A percentile compares a stretch with the other conserved stretches of the same genome.
Conservation (phyloP, 2,329 filamentous ascomycete genomes). For the Laburnicola sp. region DNA sequence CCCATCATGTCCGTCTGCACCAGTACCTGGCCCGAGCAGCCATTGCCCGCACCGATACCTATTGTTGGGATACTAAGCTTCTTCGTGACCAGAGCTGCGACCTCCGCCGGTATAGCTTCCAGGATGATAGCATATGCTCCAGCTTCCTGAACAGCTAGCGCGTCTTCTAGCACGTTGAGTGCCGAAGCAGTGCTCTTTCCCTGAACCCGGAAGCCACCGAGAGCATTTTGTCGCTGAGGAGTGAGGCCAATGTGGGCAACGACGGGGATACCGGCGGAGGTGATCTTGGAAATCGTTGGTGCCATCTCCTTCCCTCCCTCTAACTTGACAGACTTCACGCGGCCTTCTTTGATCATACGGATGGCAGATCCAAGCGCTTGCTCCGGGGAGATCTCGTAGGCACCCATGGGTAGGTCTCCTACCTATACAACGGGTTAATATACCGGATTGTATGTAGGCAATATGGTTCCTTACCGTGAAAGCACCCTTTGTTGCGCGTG, state of each 20-base stretch:
- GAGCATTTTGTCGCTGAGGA: conserved; percentile 86
- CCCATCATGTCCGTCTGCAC: conserved; percentile 96
- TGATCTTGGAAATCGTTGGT: conserved; percentile 81
- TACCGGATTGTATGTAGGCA: background rate
- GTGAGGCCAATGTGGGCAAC: conserved; percentile 93
- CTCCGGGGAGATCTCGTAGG: conserved; percentile 85
- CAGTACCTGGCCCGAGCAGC: conserved; percentile 90
- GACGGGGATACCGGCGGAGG: conserved; percentile 85
- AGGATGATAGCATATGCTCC: conserved; percentile 85
- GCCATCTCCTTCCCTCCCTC: conserved; percentile 92
- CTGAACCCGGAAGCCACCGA: conserved; percentile 94
- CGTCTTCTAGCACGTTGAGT: conserved; percentile 77
- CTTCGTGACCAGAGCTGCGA: conserved; percentile 78
- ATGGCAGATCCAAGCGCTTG: conserved; percentile 87
- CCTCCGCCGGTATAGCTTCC: conserved; percentile 86
- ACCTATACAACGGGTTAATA: conserved; percentile 57
- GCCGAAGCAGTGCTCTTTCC: conserved; percentile 80
- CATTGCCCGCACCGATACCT: conserved; percentile 91
- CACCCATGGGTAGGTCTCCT: conserved; percentile 94
- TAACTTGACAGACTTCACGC: conserved; percentile 85
- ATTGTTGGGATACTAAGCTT: conserved; percentile 87
- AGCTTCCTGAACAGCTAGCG: conserved; percentile 85
- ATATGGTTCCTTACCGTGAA: conserved; percentile 70
- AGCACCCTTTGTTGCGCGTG: conserved; percentile 75
- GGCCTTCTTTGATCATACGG: conserved; percentile 85